These are phyloP conservation scores for Rhizopogon sp. DNA, from an alignment of 768 basidiomycete genomes.

Conservation along the genomic window DNA sequence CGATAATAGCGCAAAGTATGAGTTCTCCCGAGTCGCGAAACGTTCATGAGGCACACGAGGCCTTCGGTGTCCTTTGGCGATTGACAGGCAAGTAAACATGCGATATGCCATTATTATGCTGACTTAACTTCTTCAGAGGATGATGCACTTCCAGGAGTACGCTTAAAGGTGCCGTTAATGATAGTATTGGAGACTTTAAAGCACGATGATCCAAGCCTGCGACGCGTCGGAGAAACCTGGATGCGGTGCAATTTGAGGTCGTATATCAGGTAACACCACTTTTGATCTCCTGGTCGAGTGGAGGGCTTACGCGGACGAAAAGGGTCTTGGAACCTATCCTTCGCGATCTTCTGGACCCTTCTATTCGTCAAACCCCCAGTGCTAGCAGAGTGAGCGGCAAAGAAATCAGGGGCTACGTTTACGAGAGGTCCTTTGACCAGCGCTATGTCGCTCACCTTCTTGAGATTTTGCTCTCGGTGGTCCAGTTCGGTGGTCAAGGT, in stretches of 20 bases:
- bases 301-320: constrained; percentile 3
- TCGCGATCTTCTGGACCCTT: constrained; percentile 68
- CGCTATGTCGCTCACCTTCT: constrained; percentile 66
- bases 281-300: background rate
- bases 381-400: constrained; percentile 53
- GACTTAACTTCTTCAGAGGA: constrained; percentile 56
- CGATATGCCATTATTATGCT: background rate
- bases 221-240: constrained; percentile 91
- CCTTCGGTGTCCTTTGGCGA: constrained; percentile 92
- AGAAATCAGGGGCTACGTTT: constrained; percentile 62
- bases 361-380: constrained; percentile 48
- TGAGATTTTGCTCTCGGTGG: constrained; percentile 70
- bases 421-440: constrained; percentile 77
- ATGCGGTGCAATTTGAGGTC: constrained; percentile 93
- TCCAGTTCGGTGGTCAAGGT: constrained; percentile 87
- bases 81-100: constrained; percentile 55
- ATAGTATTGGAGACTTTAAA: constrained; percentile 80
- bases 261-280: constrained; percentile 64
- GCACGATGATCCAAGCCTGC: constrained; percentile 65
- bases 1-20: constrained; percentile 72
- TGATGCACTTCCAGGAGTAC: constrained; percentile 71
- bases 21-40: constrained; percentile 44
- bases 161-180: constrained; percentile 83
- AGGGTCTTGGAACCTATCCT: constrained; percentile 91
- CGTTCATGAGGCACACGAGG: constrained; percentile 64